Evolutionary conservation across 371 early-diverging fungal species (phyloP).

Genomic region (Conidiobolus incongruus): DNA sequence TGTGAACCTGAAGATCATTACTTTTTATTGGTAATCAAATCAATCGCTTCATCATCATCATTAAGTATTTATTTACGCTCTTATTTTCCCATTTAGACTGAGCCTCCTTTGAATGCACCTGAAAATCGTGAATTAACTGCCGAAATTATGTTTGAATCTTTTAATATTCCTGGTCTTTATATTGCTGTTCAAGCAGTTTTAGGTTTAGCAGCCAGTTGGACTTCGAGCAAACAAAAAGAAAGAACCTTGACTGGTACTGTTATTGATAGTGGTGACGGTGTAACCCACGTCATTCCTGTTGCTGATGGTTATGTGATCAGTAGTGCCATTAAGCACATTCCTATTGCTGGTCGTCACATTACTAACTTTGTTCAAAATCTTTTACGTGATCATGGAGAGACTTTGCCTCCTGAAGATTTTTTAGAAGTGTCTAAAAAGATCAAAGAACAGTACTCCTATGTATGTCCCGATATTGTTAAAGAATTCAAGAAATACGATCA

Average conservation of each 20-base stretch:
- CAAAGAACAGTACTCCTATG: conserved; percentile 91
- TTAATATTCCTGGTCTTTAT: conserved; percentile 71
- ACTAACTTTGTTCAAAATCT: conserved; percentile 92
- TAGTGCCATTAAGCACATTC: conserved; percentile 90
- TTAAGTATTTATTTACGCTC: not conserved
- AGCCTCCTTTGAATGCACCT: conserved; percentile 77
- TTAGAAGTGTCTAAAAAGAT: conserved; percentile 80
- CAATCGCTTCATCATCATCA: not conserved
- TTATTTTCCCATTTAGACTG: conserved; percentile 20
- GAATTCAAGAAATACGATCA: conserved; percentile 87
- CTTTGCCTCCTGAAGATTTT: conserved; percentile 83
- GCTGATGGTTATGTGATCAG: conserved; percentile 96
- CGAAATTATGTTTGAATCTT: conserved; percentile 82
- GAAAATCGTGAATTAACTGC: conserved; percentile 87
- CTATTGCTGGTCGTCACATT: conserved; percentile 93
- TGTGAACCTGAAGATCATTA: conserved; percentile 96
- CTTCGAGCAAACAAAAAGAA: conserved; percentile 43
- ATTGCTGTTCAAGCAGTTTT: conserved; percentile 87
- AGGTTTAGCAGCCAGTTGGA: conserved; percentile 78
- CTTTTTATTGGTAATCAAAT: conserved; percentile 54
- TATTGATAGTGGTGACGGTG: conserved; percentile 94
- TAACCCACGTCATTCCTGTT: conserved; percentile 96
- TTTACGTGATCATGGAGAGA: conserved; percentile 84
- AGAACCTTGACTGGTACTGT: conserved; percentile 91
- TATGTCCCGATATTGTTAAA: conserved; percentile 87